These are phyloP conservation scores for Babesia divergens DNA, from an alignment of 169 alveolate genomes.

Conservation along the genomic window DNA sequence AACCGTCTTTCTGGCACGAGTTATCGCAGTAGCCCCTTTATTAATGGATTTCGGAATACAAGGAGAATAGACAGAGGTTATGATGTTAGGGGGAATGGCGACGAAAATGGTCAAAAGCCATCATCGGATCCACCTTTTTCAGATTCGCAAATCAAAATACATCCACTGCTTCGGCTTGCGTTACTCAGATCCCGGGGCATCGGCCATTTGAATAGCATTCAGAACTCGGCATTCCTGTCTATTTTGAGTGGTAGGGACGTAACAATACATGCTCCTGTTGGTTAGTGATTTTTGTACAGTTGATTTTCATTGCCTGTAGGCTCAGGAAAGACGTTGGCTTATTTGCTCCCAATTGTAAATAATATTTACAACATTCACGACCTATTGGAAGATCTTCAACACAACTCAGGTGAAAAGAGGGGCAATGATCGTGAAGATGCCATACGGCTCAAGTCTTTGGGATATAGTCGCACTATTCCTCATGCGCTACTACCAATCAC, in stretches of 20 bases:
- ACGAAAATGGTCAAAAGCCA: neutral
- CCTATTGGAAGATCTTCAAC: slow-evolving; percentile 63
- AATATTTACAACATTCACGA: slow-evolving; percentile 74
- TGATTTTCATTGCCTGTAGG: slow-evolving; percentile 33
- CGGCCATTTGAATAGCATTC: slow-evolving; percentile 59
- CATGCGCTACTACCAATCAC: slow-evolving; percentile 57
- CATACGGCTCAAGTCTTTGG: slow-evolving; percentile 30
- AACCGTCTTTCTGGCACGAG: slow-evolving; percentile 12
- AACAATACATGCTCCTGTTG: slow-evolving; percentile 58
- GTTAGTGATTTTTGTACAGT: slow-evolving; percentile 4
- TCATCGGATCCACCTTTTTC: neutral
- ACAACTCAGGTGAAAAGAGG: neutral
- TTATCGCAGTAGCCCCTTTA: slow-evolving; percentile 10
- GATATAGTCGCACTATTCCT: slow-evolving; percentile 42
- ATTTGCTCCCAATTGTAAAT: slow-evolving; percentile 70
- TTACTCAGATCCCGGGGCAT: slow-evolving; percentile 38
- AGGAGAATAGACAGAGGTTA: neutral
- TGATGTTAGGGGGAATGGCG: neutral
- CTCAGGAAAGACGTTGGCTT: slow-evolving; percentile 75
- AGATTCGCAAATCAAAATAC: slow-evolving; percentile 24
- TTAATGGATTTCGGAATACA: slow-evolving; percentile 3
- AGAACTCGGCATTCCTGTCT: slow-evolving; percentile 64
- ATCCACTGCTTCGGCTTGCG: slow-evolving; percentile 43
- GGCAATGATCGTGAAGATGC: neutral
- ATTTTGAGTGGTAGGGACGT: slow-evolving; percentile 75